Percentiles rank a stretch among this genome's conserved stretches.
phyloP scores from a whole-genome alignment of 2,329 filamentous ascomycete genomes.

The Sarocladium oryzae region DNA sequence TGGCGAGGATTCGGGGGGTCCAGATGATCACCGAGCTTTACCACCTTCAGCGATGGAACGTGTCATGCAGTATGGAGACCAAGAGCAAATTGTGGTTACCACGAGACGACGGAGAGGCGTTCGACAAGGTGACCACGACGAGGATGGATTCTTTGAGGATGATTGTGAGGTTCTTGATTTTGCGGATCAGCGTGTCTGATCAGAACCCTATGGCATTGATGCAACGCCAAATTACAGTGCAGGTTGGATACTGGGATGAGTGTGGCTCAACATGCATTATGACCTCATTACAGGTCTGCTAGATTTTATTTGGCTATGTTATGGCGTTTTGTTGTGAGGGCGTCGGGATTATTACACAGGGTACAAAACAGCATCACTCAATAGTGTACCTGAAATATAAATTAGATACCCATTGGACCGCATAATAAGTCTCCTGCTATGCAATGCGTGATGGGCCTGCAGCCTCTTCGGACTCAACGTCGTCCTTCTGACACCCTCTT shows the following conservation, averaged over 20 bases:
- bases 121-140: constrained; percentile 44
- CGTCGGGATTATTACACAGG: neutral
- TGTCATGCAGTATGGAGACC: constrained; percentile 52
- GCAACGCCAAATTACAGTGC: neutral
- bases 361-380: neutral
- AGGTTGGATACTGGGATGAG: too few relatives aligned
- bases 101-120: constrained; percentile 61
- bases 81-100: constrained; percentile 76
- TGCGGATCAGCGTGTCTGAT: constrained; percentile 61
- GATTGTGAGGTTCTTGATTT: constrained; percentile 90
- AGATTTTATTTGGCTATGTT: neutral
- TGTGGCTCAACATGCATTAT: neutral
- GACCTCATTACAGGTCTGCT: neutral
- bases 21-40: constrained; percentile 52
- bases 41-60: constrained; percentile 60
- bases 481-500: too few relatives aligned
- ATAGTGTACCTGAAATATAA: neutral
- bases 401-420: constrained; percentile 7
- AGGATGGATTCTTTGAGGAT: constrained; percentile 83
- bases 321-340: constrained; percentile 3
- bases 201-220: neutral
- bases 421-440: neutral
- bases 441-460: neutral
- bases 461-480: too few relatives aligned
- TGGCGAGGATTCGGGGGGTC: constrained; percentile 46